Evolutionary conservation across 2,329 filamentous ascomycete genomes (phyloP).

Genomic region (Helicocarpus griseus): DNA sequence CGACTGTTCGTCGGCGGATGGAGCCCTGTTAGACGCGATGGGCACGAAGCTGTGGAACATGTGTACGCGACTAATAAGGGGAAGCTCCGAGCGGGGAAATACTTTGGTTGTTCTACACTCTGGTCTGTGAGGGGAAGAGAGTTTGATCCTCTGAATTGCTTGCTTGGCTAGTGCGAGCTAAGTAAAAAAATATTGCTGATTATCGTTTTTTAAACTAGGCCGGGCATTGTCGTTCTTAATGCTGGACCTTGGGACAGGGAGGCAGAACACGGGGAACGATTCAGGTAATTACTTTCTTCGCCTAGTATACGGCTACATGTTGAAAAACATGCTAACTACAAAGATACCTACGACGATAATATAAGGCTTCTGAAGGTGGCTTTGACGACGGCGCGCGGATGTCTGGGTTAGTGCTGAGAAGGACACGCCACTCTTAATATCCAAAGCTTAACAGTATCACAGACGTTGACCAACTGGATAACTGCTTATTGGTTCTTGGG

Average conservation of each 20-base stretch:
- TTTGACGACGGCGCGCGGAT: constrained; percentile 55
- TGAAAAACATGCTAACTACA: neutral
- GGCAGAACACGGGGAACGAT: constrained; percentile 8
- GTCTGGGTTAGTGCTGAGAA: constrained; percentile 43
- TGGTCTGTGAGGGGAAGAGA: constrained; percentile 16
- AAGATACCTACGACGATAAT: constrained; percentile 24
- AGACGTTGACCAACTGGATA: constrained; percentile 47
- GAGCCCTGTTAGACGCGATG: constrained; percentile 19
- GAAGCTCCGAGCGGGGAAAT: constrained; percentile 8
- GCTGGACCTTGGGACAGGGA: constrained; percentile 45
- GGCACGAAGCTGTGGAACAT: constrained; percentile 32
- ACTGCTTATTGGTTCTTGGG: constrained; percentile 54
- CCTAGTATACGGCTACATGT: neutral
- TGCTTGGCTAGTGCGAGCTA: neutral
- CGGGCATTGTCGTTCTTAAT: constrained; percentile 57
- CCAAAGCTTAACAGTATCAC: constrained; percentile 8
- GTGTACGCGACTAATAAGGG: constrained; percentile 18
- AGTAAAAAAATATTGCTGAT: no score
- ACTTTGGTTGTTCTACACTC: constrained; percentile 15
- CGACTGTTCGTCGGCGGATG: constrained; percentile 5
- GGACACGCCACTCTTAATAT: constrained; percentile 18
- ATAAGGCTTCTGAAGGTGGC: constrained; percentile 57
- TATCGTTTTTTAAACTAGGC: constrained; percentile 27
- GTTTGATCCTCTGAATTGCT: constrained; percentile 15
- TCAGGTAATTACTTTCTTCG: neutral